Conservation (phyloP, 1,284 basidiomycete species). For the Cryptococcus maquisensis region DNA sequence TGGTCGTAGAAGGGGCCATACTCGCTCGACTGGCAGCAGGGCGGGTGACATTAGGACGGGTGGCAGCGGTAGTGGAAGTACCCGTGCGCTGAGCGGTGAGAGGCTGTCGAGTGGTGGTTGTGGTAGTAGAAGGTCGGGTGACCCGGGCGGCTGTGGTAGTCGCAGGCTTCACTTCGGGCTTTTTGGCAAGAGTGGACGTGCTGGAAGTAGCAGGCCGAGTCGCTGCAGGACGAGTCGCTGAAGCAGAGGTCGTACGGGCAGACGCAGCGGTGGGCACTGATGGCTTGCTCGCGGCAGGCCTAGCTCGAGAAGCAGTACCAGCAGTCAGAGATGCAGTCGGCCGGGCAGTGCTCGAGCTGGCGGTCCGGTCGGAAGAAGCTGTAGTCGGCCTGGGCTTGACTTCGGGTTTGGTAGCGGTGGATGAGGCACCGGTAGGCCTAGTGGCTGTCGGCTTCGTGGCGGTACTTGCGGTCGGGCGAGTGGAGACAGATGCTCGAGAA, state of each 20-base stretch:
- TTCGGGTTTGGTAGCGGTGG: background rate
- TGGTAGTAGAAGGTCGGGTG: background rate
- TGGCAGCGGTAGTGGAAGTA: background rate
- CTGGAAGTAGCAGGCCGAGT: conserved; percentile 5
- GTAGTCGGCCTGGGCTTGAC: conserved; percentile 4
- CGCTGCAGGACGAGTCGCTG: background rate
- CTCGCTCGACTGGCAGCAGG: conserved; percentile 9
- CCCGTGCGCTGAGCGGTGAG: background rate
- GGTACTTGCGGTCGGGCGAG: background rate
- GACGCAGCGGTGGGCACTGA: background rate
- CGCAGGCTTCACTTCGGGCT: conserved; percentile 1
- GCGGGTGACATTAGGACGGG: conserved; percentile 2
- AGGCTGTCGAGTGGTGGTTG: background rate
- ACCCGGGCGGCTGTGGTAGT: background rate
- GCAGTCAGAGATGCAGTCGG: conserved; percentile 5
- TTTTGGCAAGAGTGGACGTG: background rate
- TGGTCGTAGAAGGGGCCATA: conserved; percentile 6
- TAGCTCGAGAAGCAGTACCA: background rate
- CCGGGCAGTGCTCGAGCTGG: background rate
- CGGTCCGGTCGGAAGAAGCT: conserved; percentile 6
- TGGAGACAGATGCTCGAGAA: conserved; percentile 3
- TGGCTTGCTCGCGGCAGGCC: background rate
- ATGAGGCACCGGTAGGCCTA: background rate
- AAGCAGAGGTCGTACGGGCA: background rate
- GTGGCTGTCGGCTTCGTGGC: conserved; percentile 8